Evolutionary conservation across 2,329 filamentous ascomycete species (phyloP).

Genomic region (Huntiella bhutanensis): DNA sequence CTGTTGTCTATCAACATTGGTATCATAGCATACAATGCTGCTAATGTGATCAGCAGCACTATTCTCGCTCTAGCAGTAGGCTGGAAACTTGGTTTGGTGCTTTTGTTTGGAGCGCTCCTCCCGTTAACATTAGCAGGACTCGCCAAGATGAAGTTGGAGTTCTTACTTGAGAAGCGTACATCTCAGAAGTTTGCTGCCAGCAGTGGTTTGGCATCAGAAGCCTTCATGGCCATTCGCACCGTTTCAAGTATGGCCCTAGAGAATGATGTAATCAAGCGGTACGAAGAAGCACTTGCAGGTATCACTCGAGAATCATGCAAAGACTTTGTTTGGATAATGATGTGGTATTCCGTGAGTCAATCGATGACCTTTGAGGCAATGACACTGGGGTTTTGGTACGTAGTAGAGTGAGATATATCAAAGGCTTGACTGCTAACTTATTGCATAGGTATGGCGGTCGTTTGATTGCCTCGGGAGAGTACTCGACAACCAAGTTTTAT

Average conservation of each 20-base stretch:
- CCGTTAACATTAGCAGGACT: slow-evolving; percentile 27
- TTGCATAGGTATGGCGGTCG: slow-evolving; percentile 21
- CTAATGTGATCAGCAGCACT: slow-evolving; percentile 27
- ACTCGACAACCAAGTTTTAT: slow-evolving; percentile 28
- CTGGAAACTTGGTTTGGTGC: slow-evolving; percentile 32
- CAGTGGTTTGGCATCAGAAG: slow-evolving; percentile 30
- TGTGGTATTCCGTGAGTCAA: slow-evolving; percentile 24
- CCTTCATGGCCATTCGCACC: slow-evolving; percentile 29
- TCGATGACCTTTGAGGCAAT: slow-evolving; percentile 22
- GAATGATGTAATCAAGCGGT: slow-evolving; percentile 21
- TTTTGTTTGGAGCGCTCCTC: slow-evolving; percentile 27
- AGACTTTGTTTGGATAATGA: slow-evolving; percentile 21
- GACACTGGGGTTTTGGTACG: slow-evolving; percentile 23
- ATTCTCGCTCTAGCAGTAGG: slow-evolving; percentile 27
- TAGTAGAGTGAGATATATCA: neutral
- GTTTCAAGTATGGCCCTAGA: slow-evolving; percentile 30
- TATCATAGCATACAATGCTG: slow-evolving; percentile 26
- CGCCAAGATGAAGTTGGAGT: slow-evolving; percentile 29
- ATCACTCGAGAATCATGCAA: slow-evolving; percentile 17
- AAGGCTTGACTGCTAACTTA: neutral
- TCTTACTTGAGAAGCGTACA: slow-evolving; percentile 26
- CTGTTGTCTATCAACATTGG: slow-evolving; percentile 29
- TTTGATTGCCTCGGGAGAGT: slow-evolving; percentile 26
- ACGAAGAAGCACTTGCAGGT: slow-evolving; percentile 17
- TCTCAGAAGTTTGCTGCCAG: slow-evolving; percentile 26